Conservation (phyloP, 1,284 basidiomycete species). For the Ustanciosporium gigantosporum region DNA sequence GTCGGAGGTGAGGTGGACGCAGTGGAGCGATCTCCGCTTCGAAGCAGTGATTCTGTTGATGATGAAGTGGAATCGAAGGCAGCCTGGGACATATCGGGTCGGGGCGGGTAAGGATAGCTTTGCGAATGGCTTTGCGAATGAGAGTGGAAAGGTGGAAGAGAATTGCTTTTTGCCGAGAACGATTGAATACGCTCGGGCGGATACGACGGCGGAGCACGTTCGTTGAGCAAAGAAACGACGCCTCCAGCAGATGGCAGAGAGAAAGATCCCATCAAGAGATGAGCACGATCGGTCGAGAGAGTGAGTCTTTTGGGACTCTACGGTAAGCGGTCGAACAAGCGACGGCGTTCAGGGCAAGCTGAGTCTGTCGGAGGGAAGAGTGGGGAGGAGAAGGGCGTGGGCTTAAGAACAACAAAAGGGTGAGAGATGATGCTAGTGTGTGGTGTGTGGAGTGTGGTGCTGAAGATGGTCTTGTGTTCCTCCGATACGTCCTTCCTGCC, state of each 20-base stretch:
- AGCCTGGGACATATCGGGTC: constrained; percentile 25
- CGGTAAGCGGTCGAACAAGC: too few species aligned
- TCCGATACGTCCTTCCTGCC: neutral
- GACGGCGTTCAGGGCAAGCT: too few species aligned
- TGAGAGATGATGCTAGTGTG: too few species aligned
- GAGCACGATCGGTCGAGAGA: too few species aligned
- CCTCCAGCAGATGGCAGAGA: constrained; percentile 41
- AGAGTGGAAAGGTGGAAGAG: neutral
- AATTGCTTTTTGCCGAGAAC: constrained; percentile 23
- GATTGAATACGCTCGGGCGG: constrained; percentile 13
- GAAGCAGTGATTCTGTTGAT: constrained; percentile 34
- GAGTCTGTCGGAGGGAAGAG: too few species aligned
- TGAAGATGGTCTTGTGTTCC: too few species aligned
- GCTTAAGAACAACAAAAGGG: too few species aligned
- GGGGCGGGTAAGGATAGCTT: constrained; percentile 7
- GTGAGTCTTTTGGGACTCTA: too few species aligned
- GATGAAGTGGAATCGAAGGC: constrained; percentile 30
- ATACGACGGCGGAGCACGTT: constrained; percentile 30
- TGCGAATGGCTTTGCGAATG: constrained; percentile 3
- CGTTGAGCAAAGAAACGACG: constrained; percentile 47
- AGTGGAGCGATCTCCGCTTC: constrained; percentile 40
- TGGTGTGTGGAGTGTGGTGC: too few species aligned
- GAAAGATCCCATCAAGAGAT: constrained; percentile 32
- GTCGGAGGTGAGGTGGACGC: constrained; percentile 37
- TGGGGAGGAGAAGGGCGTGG: too few species aligned